phyloP scores from a whole-genome alignment of 192 early-diverging fungal genomes.

The Diversispora epigaea region DNA sequence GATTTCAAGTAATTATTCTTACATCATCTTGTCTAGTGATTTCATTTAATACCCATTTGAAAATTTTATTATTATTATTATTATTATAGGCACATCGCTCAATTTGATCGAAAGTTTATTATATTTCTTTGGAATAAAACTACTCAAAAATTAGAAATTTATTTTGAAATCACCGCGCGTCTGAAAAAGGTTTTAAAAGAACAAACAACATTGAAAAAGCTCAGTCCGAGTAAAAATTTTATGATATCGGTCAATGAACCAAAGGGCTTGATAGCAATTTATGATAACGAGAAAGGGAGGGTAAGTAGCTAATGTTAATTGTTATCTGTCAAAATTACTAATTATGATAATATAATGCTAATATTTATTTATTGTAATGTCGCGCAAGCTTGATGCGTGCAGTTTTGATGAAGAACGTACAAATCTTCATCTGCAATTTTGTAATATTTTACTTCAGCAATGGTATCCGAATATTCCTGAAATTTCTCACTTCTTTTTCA shows the following conservation, averaged over 20 bases:
- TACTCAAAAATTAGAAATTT: not conserved
- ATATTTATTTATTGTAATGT: not conserved
- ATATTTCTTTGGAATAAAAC: constrained; percentile 19
- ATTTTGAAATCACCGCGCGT: constrained; percentile 8
- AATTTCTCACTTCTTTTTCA: constrained; percentile 26
- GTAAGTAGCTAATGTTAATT: not conserved
- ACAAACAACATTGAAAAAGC: constrained; percentile 10
- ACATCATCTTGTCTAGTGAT: not conserved
- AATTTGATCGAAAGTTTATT: constrained; percentile 21
- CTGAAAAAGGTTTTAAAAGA: not conserved
- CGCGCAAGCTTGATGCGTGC: constrained; percentile 23
- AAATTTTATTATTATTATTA: too few species aligned
- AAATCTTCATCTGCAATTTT: constrained; percentile 20
- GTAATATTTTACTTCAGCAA: constrained; percentile 28
- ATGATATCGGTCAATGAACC: constrained; percentile 30
- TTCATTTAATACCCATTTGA: not conserved
- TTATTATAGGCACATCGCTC: constrained; percentile 13
- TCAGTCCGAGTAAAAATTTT: not conserved
- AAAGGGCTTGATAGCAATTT: constrained; percentile 32
- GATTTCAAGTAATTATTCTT: constrained; percentile 8
- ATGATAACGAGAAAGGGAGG: constrained; percentile 6
- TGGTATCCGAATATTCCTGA: constrained; percentile 24
- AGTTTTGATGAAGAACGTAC: constrained; percentile 24
- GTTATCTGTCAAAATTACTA: not conserved
- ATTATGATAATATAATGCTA: too few species aligned